These are phyloP conservation scores for Colletotrichum cordylinicola DNA, from an alignment of 2,329 filamentous ascomycete genomes.

Conservation along the genomic window DNA sequence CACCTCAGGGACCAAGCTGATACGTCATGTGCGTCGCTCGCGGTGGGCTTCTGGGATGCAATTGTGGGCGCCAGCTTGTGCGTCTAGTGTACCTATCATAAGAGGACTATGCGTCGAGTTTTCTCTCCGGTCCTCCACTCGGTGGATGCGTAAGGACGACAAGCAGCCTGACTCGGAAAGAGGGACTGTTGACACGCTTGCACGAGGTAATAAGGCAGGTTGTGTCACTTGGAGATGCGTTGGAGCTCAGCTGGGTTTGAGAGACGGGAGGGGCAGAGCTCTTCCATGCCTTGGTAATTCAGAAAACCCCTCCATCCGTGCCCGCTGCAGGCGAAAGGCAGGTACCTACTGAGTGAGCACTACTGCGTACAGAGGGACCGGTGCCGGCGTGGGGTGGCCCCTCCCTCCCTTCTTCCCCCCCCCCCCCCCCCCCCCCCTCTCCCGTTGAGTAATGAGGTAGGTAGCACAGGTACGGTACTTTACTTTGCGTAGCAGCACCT, in stretches of 20 bases:
- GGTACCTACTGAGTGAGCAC: not conserved
- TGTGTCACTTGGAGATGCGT: not conserved
- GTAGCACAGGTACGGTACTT: not conserved
- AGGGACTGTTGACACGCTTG: not conserved
- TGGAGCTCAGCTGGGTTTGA: not conserved
- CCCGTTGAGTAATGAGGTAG: not conserved
- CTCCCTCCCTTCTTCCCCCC: not conserved
- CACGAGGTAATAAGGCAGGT: not conserved
- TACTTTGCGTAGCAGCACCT: not conserved
- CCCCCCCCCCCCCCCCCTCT: not conserved
- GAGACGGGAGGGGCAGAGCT: not conserved
- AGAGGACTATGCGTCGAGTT: not conserved
- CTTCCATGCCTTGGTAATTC: not conserved
- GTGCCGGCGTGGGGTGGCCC: not conserved
- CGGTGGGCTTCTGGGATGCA: not conserved
- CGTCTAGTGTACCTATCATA: not conserved
- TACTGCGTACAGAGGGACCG: not conserved
- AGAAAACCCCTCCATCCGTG: not conserved
- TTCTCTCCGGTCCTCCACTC: not conserved
- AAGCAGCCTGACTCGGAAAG: not conserved
- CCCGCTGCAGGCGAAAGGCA: not conserved
- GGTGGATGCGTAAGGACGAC: not conserved
- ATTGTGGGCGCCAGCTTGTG: not conserved
- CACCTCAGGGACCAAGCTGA: not conserved
- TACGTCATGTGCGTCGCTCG: slow-evolving; percentile 16